Base-by-base conservation (phyloP, 805 yeast species). In the Candida piceae region DNA sequence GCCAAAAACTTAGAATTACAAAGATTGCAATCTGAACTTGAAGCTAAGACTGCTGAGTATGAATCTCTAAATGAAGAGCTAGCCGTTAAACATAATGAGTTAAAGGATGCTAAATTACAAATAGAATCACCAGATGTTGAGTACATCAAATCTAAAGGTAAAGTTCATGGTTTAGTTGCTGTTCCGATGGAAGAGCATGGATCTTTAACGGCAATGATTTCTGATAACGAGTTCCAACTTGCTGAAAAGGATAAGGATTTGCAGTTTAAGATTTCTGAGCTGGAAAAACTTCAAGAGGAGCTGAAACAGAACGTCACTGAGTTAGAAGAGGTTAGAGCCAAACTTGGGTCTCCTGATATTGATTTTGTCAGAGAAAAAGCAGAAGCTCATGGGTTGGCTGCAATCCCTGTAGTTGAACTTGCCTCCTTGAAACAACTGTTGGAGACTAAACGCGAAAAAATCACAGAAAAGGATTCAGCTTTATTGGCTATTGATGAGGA, bases 321-420 rank as follows among this genome's bases (percentile, higher is more conserved):
- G n/a, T n/a, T n/a, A n/a, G n/a, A n/a, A n/a, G n/a, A n/a, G n/a
- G n/a, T n/a, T n/a, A 25, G 23, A 31, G 17, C 35, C 20, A 24
- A 32, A 42, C 36, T 25, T 15, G 41, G 44, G 10, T 43, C 37
- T n/a, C 58, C 58, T 8, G 48, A 43, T 22, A 31, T 35, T n/a
- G 40, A 48, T 10, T 48, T 49, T 36, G 28, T 54, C 22, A 44
- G 45, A 32, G 32, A 45, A 8, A 38, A 52, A 35, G 34, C 52
- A 23, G 33, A 39, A 15, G 29, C 44, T 7, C 34, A 35, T 30
- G 47, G 34, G 5, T 23, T 44, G 16, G 48, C 48, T 11, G 40
- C 51, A 4, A 16, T 53, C 22, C 48, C 56, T 16, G 32, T 42
- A 15, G 28, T 35, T 13, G 52, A 48, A 16, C 48, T 46, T 29